Conservation (phyloP, 768 basidiomycete species). For the Sarcomyxa edulis region DNA sequence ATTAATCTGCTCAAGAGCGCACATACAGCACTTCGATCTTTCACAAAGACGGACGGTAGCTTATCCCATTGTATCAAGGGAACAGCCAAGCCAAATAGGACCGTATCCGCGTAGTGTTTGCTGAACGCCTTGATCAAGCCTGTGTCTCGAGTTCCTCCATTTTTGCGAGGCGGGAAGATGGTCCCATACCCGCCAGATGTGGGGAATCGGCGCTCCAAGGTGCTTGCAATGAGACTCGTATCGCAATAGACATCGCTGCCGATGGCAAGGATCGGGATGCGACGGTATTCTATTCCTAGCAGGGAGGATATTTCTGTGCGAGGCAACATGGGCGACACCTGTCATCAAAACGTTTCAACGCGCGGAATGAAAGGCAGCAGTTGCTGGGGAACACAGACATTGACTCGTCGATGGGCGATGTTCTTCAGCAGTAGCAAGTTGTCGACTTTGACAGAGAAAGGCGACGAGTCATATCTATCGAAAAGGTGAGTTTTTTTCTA, state of each 20-base stretch:
- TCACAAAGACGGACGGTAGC: slow-evolving; percentile 38
- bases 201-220: slow-evolving; percentile 51
- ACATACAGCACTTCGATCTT: slow-evolving; percentile 44
- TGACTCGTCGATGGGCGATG: slow-evolving; percentile 41
- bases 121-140: slow-evolving; percentile 44
- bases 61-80: slow-evolving; percentile 42
- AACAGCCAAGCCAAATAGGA: slow-evolving; percentile 35
- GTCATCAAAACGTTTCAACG: background rate
- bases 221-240: slow-evolving; percentile 43
- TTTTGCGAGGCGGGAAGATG: slow-evolving; percentile 41
- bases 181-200: slow-evolving; percentile 40
- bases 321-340: slow-evolving; percentile 48
- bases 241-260: slow-evolving; percentile 61
- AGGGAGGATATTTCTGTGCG: slow-evolving; percentile 51
- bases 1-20: background rate
- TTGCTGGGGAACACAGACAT: slow-evolving; percentile 25
- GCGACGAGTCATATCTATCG: slow-evolving; percentile 46
- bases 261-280: slow-evolving; percentile 55
- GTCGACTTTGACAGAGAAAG: slow-evolving; percentile 47
- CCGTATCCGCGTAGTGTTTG: slow-evolving; percentile 38
- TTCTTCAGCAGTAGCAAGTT: slow-evolving; percentile 44
- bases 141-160: slow-evolving; percentile 34
- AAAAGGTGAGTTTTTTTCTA: background rate
- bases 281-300: slow-evolving; percentile 49
- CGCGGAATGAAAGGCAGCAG: background rate